Evolutionary conservation across 1,284 basidiomycete genomes (phyloP), one percentile per base, ranked within the genome.

Genomic region (Trametes hirsuta): DNA sequence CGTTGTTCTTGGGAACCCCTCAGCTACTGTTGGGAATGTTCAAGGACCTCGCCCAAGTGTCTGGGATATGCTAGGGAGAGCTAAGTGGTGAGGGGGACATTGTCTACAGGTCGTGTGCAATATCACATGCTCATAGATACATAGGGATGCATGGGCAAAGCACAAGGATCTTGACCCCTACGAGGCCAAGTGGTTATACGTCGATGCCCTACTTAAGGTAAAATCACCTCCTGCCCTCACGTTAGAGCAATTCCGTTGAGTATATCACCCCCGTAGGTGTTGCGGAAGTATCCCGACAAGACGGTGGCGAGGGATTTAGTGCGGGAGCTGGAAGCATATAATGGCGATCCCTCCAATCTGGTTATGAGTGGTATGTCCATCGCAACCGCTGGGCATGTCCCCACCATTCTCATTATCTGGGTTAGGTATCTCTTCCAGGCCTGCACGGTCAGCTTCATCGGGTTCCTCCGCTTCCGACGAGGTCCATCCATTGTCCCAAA

Each of bases 121-220:
- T 63, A 69, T 74, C 70, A 77, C 66, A 66, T 71, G 67, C 67
- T 63, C 55, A 68, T 54, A 39, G 25, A 42, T 54, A 52, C 42
- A 45, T 11, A 95, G 94, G 94, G 95, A 97, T 76, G 94, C 94
- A 35, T 98, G 95, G 95, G 87, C 90, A 47, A 95, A 94, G 71
- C 93, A 96, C 71, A 90, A 88, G 66, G 94, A 95, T 63, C 72
- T 95, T 37, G 84, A 88, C 58, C 73, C 84, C 34, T 84, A 83
- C 59, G 92, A 96, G 71, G 95, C 95, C 1, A 97, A 95, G 77
- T 90, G 87, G 83, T 76, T 90, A 41, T 98, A 98, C 75, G 93
- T 97, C 3, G 91, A 94, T 63, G 91, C 92, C 14, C 76, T 98
- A 58, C 74, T 96, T 51, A 93, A 93, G 81, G 94, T 91, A 69